Percentiles rank a stretch among this genome's conserved stretches.
phyloP scores from a whole-genome alignment of 2,329 filamentous ascomycete genomes.

The Xylaria multiplex region DNA sequence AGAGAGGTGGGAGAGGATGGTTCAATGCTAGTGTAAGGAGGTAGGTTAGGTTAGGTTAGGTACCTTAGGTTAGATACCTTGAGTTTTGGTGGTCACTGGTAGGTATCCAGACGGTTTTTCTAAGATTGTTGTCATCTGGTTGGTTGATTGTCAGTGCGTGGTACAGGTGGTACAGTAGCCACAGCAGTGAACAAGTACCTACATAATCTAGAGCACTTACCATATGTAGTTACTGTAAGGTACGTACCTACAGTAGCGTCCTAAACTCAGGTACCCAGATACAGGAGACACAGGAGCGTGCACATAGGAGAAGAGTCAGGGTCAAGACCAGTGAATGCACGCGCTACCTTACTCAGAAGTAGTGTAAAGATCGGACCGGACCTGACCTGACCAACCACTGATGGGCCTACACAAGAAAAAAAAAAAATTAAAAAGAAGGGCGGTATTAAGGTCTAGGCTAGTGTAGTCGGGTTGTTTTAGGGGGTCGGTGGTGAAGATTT shows the following conservation, averaged over 20 bases:
- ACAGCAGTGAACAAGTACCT: too few species aligned
- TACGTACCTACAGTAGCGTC: too few species aligned
- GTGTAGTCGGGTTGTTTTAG: constrained; percentile 17
- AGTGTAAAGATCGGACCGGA: too few species aligned
- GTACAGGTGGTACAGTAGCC: too few species aligned
- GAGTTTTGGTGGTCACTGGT: too few species aligned
- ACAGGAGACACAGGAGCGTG: background rate
- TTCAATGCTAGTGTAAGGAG: background rate
- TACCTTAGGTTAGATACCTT: background rate
- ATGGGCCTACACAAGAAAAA: constrained; percentile 1
- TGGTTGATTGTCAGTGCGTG: too few species aligned
- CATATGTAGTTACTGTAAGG: too few species aligned
- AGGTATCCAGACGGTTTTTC: too few species aligned
- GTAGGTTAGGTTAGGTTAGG: background rate
- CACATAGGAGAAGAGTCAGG: constrained; percentile 14
- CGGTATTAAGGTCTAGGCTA: background rate
- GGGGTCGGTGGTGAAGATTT: constrained; percentile 20
- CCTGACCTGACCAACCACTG: constrained; percentile 24
- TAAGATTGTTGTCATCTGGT: too few species aligned
- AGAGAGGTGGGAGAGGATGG: constrained; percentile 15
- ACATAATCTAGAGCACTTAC: too few species aligned
- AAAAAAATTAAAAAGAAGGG: background rate
- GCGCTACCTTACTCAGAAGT: too few species aligned
- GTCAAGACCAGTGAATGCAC: constrained; percentile 1
- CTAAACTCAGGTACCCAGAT: background rate